phyloP scores from a whole-genome alignment of 345 rosid species.

The Combretum micranthum region DNA sequence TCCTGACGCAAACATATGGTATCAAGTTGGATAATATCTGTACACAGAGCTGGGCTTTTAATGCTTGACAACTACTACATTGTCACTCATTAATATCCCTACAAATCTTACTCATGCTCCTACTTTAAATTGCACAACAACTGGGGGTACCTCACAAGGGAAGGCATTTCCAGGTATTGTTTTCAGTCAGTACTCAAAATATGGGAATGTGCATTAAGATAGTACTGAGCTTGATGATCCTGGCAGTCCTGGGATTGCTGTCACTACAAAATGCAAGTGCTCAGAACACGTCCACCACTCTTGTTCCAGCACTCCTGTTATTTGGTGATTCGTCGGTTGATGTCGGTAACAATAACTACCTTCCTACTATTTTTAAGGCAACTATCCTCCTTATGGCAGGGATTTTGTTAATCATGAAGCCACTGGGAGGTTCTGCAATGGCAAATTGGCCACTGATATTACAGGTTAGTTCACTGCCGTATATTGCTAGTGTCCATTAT shows the following conservation, averaged over 20 bases:
- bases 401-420: constrained; percentile 60
- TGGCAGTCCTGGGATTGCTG: neutral
- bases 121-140: too few species aligned
- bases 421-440: constrained; percentile 93
- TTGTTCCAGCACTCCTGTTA: constrained; percentile 65
- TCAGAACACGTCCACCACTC: constrained; percentile 17
- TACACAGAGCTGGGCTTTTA: too few species aligned
- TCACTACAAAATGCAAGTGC: neutral
- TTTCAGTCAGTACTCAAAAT: too few species aligned
- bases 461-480: constrained; percentile 39
- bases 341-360: constrained; percentile 90
- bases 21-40: too few species aligned
- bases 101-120: too few species aligned
- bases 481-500: neutral
- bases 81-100: too few species aligned
- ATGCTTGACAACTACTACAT: too few species aligned
- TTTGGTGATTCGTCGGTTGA: constrained; percentile 92
- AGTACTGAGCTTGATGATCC: neutral
- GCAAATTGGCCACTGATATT: constrained; percentile 81
- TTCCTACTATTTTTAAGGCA: constrained; percentile 69
- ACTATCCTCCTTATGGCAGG: constrained; percentile 91
- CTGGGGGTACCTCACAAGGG: too few species aligned
- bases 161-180: too few species aligned
- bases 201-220: neutral
- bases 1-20: too few species aligned